Conservation (phyloP, 768 basidiomycete species). For the Suillus placidus region DNA sequence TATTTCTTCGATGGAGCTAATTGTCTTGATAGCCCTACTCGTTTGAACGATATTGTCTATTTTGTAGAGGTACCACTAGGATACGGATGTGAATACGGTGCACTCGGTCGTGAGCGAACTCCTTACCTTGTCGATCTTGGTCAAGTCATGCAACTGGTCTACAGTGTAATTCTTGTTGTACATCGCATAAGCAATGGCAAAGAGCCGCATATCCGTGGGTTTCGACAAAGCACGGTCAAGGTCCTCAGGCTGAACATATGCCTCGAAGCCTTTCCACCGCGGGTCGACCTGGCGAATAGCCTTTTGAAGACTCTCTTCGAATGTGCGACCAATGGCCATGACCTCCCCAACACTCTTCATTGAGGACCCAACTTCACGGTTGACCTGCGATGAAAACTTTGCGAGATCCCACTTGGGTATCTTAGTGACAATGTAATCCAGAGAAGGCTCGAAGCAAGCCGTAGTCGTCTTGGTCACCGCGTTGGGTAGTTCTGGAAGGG, state of each 20-base stretch:
- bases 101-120: not conserved
- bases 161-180: constrained; percentile 90
- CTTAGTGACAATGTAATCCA: constrained; percentile 99
- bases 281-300: constrained; percentile 98
- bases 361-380: constrained; percentile 92
- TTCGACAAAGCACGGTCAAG: constrained; percentile 75
- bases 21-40: constrained; percentile 70
- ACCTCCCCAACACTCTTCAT: constrained; percentile 99
- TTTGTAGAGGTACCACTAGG: constrained; percentile 96
- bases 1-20: constrained; percentile 68
- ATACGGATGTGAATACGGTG: not conserved
- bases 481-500: constrained; percentile 96
- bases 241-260: constrained; percentile 87
- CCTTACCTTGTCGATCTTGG: constrained; percentile 94
- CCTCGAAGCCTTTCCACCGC: constrained; percentile 95
- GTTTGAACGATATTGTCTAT: constrained; percentile 98
- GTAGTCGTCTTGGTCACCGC: constrained; percentile 99
- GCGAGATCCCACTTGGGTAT: constrained; percentile 99
- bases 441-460: constrained; percentile 97
- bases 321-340: constrained; percentile 99
- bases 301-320: constrained; percentile 98
- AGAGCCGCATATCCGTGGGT: constrained; percentile 95
- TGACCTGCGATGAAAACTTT: constrained; percentile 93
- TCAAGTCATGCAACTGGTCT: constrained; percentile 87
- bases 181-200: constrained; percentile 98